Evolutionary conservation across 2,329 filamentous ascomycete genomes (phyloP).

Genomic region (Colletotrichum sansevieriae): DNA sequence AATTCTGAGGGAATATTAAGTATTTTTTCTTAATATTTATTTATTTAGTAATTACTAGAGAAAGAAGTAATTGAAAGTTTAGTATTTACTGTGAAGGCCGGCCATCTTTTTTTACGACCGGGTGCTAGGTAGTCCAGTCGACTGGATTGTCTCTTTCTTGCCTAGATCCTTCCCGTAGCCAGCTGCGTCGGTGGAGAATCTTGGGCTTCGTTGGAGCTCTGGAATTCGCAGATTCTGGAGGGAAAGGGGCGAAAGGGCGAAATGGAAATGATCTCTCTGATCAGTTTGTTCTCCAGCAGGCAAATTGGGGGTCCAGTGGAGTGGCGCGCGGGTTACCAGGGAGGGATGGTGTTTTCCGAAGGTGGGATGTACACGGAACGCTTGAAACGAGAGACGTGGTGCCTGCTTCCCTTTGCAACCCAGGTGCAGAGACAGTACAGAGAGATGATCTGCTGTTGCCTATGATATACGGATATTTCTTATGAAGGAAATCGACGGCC

Average conservation of each 20-base stretch:
- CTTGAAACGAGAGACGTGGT: constrained; percentile 28
- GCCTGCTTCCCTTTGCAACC: constrained; percentile 5
- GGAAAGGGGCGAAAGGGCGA: constrained; percentile 19
- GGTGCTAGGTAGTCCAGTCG: background rate
- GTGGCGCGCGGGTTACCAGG: constrained; percentile 34
- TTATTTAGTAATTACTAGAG: too few relatives aligned
- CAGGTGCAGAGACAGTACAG: too few relatives aligned
- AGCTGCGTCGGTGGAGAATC: constrained; percentile 14
- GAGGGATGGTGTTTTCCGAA: constrained; percentile 30
- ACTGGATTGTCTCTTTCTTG: constrained; percentile 15
- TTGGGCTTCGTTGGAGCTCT: background rate
- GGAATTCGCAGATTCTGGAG: background rate
- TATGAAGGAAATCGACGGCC: background rate
- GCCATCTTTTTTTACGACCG: too few relatives aligned
- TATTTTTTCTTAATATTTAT: too few relatives aligned
- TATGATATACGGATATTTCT: background rate
- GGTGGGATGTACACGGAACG: constrained; percentile 29
- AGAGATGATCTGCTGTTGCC: background rate
- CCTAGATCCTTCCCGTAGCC: constrained; percentile 18
- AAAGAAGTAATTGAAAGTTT: too few relatives aligned
- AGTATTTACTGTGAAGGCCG: too few relatives aligned
- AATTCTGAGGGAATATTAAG: too few relatives aligned
- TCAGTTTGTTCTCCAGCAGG: constrained; percentile 37
- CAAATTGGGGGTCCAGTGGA: constrained; percentile 39
- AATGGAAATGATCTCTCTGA: constrained; percentile 29